Evolutionary conservation across 179 eudicot species (phyloP).

Genomic region (Spinacia oleracea): DNA sequence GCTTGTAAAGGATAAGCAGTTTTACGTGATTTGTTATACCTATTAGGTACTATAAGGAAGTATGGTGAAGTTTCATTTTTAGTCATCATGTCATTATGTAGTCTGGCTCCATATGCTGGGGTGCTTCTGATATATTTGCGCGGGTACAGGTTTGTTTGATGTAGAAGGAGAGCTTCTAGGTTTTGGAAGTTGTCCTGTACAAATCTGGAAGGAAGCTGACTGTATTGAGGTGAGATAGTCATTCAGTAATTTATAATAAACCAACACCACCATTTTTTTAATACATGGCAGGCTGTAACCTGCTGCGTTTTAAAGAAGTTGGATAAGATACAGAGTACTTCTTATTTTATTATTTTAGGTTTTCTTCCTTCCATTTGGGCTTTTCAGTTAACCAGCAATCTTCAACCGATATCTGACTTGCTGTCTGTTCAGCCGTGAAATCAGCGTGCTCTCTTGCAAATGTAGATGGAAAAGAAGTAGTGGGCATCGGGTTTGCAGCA

Average conservation of each 20-base stretch:
- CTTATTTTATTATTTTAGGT: not conserved
- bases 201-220: slow-evolving; percentile 94
- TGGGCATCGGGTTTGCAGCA: slow-evolving; percentile 92
- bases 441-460: slow-evolving; percentile 77
- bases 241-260: not conserved
- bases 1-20: not conserved
- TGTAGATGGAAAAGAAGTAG: slow-evolving; percentile 73
- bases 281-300: not conserved
- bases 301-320: not conserved
- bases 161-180: slow-evolving; percentile 76
- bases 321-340: not conserved
- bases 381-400: slow-evolving; percentile 67
- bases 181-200: slow-evolving; percentile 83
- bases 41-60: not conserved
- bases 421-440: slow-evolving; percentile 91
- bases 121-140: slow-evolving; percentile 9
- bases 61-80: not conserved
- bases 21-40: not conserved
- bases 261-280: not conserved
- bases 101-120: not conserved
- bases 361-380: not conserved
- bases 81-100: not conserved
- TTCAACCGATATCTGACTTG: slow-evolving; percentile 98
- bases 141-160: slow-evolving; percentile 69
- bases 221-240: slow-evolving; percentile 73